A percentile compares a stretch with the other conserved stretches of the same genome.
Conservation (phyloP, 2,329 filamentous ascomycete genomes). For the Domatiomyces globalis region DNA sequence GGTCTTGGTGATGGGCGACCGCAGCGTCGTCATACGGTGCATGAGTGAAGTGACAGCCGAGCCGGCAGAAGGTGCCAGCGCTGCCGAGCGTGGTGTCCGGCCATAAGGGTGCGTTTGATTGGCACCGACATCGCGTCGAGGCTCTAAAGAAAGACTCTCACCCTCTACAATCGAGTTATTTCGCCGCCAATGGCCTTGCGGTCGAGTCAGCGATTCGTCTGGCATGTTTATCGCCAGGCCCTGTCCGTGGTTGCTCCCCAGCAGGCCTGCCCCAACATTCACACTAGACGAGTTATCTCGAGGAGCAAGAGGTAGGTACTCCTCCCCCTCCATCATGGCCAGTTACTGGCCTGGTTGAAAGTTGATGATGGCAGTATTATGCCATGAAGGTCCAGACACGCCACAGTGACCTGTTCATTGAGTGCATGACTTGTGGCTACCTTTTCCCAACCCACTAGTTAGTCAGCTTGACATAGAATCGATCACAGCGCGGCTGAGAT, state of each 20-base stretch:
- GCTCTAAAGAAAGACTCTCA: background rate
- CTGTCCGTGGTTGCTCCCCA: background rate
- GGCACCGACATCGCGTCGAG: background rate
- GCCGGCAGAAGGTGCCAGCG: background rate
- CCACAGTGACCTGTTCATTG: background rate
- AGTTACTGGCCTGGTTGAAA: background rate
- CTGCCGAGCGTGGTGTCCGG: background rate
- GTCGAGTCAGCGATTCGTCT: background rate
- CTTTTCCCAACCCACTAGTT: background rate
- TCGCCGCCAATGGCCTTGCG: background rate
- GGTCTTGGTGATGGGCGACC: conserved; percentile 7
- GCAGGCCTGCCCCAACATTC: no score
- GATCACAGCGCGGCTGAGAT: background rate
- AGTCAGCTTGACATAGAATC: background rate
- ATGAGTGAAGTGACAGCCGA: conserved; percentile 12
- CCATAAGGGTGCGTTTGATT: background rate
- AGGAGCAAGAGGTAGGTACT: background rate
- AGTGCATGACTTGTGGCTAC: background rate
- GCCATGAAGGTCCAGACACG: background rate
- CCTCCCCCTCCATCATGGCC: background rate
- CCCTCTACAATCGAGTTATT: background rate
- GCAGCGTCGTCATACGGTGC: conserved; percentile 13
- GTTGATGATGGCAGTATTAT: background rate
- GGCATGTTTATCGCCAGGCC: background rate
- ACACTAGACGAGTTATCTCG: background rate